Base-by-base conservation (phyloP, 2,329 filamentous ascomycete species). In the Ophiostoma triangulosporum region DNA sequence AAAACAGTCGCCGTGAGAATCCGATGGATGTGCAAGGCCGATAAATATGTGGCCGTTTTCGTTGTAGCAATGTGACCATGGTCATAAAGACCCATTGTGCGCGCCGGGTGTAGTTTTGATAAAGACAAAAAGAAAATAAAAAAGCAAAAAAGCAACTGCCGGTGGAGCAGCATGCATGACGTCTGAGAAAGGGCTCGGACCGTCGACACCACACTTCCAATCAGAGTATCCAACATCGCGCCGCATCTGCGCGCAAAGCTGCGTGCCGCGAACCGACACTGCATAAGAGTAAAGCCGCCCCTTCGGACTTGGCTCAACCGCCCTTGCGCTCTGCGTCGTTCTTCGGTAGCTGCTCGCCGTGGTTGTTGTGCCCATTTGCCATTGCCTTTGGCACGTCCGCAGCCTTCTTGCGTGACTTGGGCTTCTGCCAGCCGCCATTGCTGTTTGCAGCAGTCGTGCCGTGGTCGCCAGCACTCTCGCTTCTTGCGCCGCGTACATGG, bases 301-400 rank as follows among this genome's bases (percentile, higher is more conserved):
- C 11, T 15, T n/a, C 6, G 17, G 26, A 11, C 8, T 36, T n/a
- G 1, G 5, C 38, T 75, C 70, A 83, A 49, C 80, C 80, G 2
- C 80, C 80, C 60, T 83, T 83, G 55, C 80, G 75, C 56, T 83
- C 80, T 2, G 73, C 75, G 12, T 77, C 75, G 52, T 80, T 73
- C 64, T 73, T 78, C 3, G 80, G 80, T 20, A 68, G 68, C 62
- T 73, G 71, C 63, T 84, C 80, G 56, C 71, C 69, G 27, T 73
- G 71, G 6, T 67, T 62, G 22, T 63, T 50, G 26, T 55, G 54
- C 9, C 65, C 67, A 54, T 71, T 74, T 7, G 63, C 63, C 48
- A 66, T 64, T 61, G 70, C 70, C 62, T 78, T 81, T n/a, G n/a
- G n/a, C 54, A 66, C 62, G 14, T 76, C 73, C n/a, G 60, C 60